Percentiles rank a stretch among this genome's conserved stretches.
These are phyloP conservation scores for Xylaria multiplex DNA, from an alignment of 2,329 filamentous ascomycete species.

Conservation along the genomic window DNA sequence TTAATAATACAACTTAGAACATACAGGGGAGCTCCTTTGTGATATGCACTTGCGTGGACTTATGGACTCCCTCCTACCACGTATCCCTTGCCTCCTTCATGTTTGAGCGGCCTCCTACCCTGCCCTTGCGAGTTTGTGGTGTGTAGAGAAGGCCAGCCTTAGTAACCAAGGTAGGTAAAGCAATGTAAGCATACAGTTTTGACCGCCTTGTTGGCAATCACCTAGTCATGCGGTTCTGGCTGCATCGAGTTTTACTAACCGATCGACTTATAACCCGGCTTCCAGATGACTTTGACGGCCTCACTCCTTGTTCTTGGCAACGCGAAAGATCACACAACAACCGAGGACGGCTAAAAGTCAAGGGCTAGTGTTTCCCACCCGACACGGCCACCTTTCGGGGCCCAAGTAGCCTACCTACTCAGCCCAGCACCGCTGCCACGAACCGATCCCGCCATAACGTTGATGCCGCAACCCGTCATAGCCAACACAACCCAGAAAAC, in stretches of 20 bases:
- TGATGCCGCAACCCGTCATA: constrained; percentile 33
- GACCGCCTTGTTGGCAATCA: constrained; percentile 11
- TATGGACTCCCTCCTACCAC: not conserved
- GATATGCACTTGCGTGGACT: not conserved
- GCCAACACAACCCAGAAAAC: constrained; percentile 18
- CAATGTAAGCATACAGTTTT: constrained; percentile 10
- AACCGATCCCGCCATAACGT: constrained; percentile 35
- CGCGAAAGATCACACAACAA: constrained; percentile 11
- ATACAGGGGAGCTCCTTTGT: constrained; percentile 9
- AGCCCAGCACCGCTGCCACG: constrained; percentile 29
- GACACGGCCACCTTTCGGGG: constrained; percentile 29
- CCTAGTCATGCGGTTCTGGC: constrained; percentile 5
- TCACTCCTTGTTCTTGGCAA: constrained; percentile 22
- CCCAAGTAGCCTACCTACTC: constrained; percentile 19
- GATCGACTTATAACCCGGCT: constrained; percentile 11
- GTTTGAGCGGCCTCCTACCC: not conserved
- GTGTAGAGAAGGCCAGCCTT: constrained; percentile 1
- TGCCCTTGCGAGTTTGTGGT: not conserved
- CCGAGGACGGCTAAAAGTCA: constrained; percentile 6
- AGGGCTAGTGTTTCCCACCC: constrained; percentile 31
- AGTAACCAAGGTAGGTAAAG: constrained; percentile 10
- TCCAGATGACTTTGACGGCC: constrained; percentile 14
- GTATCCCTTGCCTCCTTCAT: constrained; percentile 24
- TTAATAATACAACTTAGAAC: not conserved
- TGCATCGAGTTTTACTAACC: constrained; percentile 8